A percentile compares a stretch with the other conserved stretches of the same genome.
phyloP scores from a whole-genome alignment of 371 early-diverging fungal genomes.

The Apophysomyces trapeziformis region DNA sequence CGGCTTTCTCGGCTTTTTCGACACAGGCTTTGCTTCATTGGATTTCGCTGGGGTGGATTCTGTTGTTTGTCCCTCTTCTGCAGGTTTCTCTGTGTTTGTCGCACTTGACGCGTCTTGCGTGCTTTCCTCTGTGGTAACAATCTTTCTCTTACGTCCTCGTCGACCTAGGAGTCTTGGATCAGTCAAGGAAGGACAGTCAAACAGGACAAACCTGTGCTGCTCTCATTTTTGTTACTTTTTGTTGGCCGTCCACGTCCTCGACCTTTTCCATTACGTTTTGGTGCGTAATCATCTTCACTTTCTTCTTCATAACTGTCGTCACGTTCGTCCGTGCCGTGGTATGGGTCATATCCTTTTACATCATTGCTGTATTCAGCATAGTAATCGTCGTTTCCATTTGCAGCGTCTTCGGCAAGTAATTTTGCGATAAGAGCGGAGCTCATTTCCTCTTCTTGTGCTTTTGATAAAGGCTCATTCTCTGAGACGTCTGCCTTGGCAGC shows the following conservation, averaged over 20 bases:
- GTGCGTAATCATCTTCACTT: conserved; percentile 59
- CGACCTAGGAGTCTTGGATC: conserved; percentile 2
- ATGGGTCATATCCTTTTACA: conserved; percentile 25
- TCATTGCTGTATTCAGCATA: conserved; percentile 71
- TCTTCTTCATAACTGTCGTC: conserved; percentile 58
- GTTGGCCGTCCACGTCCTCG: conserved; percentile 13
- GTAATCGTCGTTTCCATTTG: conserved; percentile 48
- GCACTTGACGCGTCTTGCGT: conserved; percentile 8
- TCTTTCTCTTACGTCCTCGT: conserved; percentile 33
- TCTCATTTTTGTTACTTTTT: conserved; percentile 31
- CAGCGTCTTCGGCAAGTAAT: conserved; percentile 71
- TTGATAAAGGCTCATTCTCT: conserved; percentile 17
- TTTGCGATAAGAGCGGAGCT: conserved; percentile 81
- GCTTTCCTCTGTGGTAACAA: conserved; percentile 3
- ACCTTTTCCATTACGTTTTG: conserved; percentile 34
- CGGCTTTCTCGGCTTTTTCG: conserved; percentile 48
- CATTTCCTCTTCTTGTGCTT: conserved; percentile 80
- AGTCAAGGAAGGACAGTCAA: too few relatives aligned
- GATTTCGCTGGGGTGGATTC: neutral
- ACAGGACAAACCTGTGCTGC: conserved; percentile 20
- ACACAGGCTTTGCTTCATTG: conserved; percentile 10
- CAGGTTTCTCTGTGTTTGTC: conserved; percentile 1
- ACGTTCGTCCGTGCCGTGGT: conserved; percentile 31
- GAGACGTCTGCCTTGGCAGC: neutral
- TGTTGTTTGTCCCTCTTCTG: conserved; percentile 20